phyloP scores from a whole-genome alignment of 2,329 filamentous ascomycete genomes.

The Penicillium sp. region DNA sequence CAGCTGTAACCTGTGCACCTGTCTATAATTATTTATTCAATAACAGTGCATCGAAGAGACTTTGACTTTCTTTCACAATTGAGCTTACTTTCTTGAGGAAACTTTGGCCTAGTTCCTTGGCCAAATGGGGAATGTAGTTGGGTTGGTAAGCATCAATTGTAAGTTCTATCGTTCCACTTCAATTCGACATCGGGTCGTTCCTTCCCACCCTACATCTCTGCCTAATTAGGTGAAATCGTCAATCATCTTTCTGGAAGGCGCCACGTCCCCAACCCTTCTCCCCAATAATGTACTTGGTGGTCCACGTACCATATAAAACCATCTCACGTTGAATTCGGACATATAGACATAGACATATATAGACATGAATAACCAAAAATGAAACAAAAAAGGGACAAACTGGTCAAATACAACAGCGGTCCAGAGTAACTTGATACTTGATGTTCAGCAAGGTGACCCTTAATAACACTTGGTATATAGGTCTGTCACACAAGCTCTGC shows the following conservation, averaged over 20 bases:
- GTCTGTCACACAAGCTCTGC: not conserved
- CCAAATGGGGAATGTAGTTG: no score
- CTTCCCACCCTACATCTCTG: no score
- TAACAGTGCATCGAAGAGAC: not conserved
- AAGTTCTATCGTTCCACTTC: no score
- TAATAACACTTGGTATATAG: not conserved
- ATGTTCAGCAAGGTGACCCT: not conserved
- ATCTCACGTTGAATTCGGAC: not conserved
- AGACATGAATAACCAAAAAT: not conserved
- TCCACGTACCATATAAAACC: no score
- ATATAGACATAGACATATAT: not conserved
- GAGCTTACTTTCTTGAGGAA: not conserved
- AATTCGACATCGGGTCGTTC: no score
- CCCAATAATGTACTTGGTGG: no score
- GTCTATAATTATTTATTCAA: not conserved
- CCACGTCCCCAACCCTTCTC: no score
- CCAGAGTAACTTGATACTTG: not conserved
- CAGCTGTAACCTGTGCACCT: not conserved
- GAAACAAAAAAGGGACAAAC: not conserved
- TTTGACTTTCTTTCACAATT: not conserved
- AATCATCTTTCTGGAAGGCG: no score
- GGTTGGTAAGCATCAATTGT: no score
- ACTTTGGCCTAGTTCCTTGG: no score
- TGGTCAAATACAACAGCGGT: not conserved
- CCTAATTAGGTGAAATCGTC: no score